Percentiles rank a stretch among this genome's conserved stretches.
Evolutionary conservation across 208 protist genomes (phyloP).

Genomic region (Acanthamoeba pearcei): DNA sequence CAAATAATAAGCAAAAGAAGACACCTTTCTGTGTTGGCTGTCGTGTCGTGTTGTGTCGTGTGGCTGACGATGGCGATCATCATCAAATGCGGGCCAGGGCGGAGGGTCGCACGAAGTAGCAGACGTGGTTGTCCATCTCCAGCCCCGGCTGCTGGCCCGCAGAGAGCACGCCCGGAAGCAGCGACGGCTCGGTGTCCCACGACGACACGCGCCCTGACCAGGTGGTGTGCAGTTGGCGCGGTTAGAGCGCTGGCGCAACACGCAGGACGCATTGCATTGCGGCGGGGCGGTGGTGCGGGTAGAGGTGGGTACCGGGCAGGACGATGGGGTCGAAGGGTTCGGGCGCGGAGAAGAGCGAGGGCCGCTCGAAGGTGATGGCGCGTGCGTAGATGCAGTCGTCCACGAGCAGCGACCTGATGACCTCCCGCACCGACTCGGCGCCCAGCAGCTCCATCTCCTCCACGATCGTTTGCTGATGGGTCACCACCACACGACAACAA

Average conservation of each 20-base stretch:
- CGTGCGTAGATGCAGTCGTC: slow-evolving; percentile 22
- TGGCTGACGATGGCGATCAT: not conserved
- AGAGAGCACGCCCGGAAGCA: too few relatives aligned
- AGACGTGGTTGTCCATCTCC: not conserved
- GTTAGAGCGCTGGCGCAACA: too few relatives aligned
- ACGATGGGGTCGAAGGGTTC: not conserved
- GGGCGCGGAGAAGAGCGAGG: not conserved
- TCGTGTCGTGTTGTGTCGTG: too few relatives aligned
- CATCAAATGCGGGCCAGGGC: not conserved
- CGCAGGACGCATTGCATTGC: too few relatives aligned
- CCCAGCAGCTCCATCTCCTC: slow-evolving; percentile 8
- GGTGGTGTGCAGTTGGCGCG: too few relatives aligned
- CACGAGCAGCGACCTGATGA: not conserved
- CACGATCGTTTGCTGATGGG: not conserved
- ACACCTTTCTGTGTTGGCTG: not conserved
- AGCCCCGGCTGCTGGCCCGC: too few relatives aligned
- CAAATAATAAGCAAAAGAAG: not conserved
- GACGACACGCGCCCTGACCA: too few relatives aligned
- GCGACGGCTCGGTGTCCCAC: too few relatives aligned
- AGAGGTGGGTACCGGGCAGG: not conserved
- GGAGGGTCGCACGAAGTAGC: not conserved
- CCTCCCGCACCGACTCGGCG: not conserved
- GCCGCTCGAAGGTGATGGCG: not conserved
- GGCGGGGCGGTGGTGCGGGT: not conserved
- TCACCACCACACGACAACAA: not conserved